Base-by-base conservation (phyloP, 169 alveolate species). In the Amoebophrya sp. region DNA sequence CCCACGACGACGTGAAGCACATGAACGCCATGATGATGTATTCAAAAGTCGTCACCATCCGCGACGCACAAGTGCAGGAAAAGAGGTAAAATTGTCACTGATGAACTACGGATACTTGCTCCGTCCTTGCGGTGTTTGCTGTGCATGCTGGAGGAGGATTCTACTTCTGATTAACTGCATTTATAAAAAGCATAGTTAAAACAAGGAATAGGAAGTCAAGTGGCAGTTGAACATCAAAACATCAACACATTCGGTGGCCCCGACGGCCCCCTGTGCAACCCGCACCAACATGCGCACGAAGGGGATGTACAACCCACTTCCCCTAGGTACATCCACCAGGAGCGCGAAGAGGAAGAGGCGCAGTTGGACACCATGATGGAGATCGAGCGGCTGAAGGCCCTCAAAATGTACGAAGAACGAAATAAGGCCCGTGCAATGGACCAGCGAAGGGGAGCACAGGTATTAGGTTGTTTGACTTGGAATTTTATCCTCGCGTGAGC, bases 321-420 rank as follows among this genome's bases (percentile, higher is more conserved):
- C n/a, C n/a, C n/a, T n/a, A 88, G 90, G 67, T 40, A 88, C 23
- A 91, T 95, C 69, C 95, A 93, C 34, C 89, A 90, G 50, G 95
- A 94, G 92, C 92, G 93, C 94, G 93, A 93, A 88, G 94, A 93
- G 50, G 95, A 94, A 91, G 96, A 96, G 91, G 93, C 94, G 39
- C 94, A 95, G 88, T 92, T 95, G 70, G 98, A 95, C 69, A 90
- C 93, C 23, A 95, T 95, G 96, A 95, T 95, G 96, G 98, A 96
- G 94, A 93, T 96, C 50, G 98, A 96, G 93, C 93, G 98, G 58
- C 93, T 96, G 48, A 96, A 96, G 92, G 94, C 93, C 45, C 88
- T 96, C 88, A 94, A 96, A 90, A 92, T 92, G 67, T 94, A 95
- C 50, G 96, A 94, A 41, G 96, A 95, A 48, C 88, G 97, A 26